phyloP scores from a whole-genome alignment of 164 flowering plant genomes.

The Vitis rotundifolia region DNA sequence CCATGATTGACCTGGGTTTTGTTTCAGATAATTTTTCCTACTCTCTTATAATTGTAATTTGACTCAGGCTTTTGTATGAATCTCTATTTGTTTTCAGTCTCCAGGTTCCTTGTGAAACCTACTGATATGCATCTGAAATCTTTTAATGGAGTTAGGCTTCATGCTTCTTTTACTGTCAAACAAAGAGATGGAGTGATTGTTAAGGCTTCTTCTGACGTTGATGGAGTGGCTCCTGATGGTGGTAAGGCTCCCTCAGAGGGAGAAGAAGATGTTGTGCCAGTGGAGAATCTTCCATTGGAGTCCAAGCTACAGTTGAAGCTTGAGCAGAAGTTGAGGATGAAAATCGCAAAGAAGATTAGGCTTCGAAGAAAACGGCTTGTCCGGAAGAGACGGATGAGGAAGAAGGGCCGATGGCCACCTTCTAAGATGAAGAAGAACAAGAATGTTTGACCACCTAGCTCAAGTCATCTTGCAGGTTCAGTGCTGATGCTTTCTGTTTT shows the following conservation, averaged over 20 bases:
- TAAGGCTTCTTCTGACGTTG: conserved; percentile 42
- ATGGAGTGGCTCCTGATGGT: conserved; percentile 29
- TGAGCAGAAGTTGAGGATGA: conserved; percentile 77
- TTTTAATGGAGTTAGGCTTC: conserved; percentile 17
- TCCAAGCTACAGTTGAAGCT: conserved; percentile 64
- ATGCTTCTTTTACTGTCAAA: background rate
- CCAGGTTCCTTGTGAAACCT: conserved; percentile 33
- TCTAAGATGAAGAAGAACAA: conserved; percentile 90
- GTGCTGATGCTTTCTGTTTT: conserved; percentile 10
- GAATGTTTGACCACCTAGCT: conserved; percentile 51
- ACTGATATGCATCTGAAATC: conserved; percentile 21
- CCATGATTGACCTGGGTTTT: too few species aligned
- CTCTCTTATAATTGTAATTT: too few species aligned
- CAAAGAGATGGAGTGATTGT: conserved; percentile 20
- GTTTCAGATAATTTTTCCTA: too few species aligned
- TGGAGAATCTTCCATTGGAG: conserved; percentile 77
- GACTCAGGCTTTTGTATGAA: too few species aligned
- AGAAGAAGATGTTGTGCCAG: conserved; percentile 38
- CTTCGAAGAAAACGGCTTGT: conserved; percentile 78
- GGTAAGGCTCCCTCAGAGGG: conserved; percentile 27
- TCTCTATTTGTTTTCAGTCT: conserved; percentile 26
- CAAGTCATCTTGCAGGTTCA: conserved; percentile 28
- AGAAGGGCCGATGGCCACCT: conserved; percentile 99
- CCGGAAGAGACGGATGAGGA: conserved; percentile 76
- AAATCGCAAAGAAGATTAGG: conserved; percentile 83